These are phyloP conservation scores for Nicotiana paniculata DNA, from an alignment of 257 asterid genomes.

Conservation along the genomic window DNA sequence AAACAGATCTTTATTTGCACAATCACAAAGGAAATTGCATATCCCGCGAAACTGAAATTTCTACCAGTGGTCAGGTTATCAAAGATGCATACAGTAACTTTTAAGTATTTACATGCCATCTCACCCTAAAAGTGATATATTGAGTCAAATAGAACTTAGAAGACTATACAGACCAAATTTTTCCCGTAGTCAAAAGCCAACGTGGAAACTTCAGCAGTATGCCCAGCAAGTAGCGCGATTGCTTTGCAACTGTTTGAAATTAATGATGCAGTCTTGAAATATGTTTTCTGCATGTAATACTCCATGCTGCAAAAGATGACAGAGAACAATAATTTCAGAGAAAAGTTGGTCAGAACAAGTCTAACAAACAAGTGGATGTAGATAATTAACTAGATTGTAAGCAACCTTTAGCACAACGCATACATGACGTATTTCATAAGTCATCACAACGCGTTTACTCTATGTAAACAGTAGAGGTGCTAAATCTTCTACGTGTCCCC, in stretches of 20 bases:
- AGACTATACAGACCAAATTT: slow-evolving; percentile 59
- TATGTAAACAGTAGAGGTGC: background rate
- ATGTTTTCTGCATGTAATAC: slow-evolving; percentile 94
- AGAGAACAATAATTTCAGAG: background rate
- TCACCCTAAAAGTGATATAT: background rate
- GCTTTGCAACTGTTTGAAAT: slow-evolving; percentile 96
- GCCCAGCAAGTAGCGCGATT: slow-evolving; percentile 90
- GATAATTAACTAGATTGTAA: background rate
- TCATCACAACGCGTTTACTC: background rate
- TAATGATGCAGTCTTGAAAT: slow-evolving; percentile 90
- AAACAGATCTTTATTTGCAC: background rate
- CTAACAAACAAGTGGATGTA: background rate
- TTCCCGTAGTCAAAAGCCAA: slow-evolving; percentile 93
- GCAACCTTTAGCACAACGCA: background rate
- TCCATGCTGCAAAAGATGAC: slow-evolving; percentile 71
- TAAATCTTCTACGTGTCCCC: background rate
- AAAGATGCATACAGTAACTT: background rate
- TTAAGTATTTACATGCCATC: background rate
- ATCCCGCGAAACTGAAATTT: background rate
- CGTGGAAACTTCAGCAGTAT: slow-evolving; percentile 74
- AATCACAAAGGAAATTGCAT: background rate
- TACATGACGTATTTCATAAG: background rate
- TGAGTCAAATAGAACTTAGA: background rate
- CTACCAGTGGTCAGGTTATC: background rate
- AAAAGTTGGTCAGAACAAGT: background rate